phyloP scores from a whole-genome alignment of 2,329 filamentous ascomycete genomes.

The Torrubiella hemipterigena region DNA sequence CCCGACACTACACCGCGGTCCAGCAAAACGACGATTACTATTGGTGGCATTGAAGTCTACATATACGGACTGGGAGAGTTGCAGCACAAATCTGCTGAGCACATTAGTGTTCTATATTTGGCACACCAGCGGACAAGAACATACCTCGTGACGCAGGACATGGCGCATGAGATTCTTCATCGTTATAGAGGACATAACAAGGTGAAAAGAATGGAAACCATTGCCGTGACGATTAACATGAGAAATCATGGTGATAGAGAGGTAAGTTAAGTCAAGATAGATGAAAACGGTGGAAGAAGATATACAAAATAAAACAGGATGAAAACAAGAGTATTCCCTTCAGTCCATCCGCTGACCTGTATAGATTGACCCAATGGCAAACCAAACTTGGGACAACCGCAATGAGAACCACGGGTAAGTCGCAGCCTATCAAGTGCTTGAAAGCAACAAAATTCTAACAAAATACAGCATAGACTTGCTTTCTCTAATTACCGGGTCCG shows the following conservation, averaged over 20 bases:
- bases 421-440: too few relatives aligned
- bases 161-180: constrained; percentile 5
- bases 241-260: constrained; percentile 5
- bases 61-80: constrained; percentile 2
- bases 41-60: constrained; percentile 3
- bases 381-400: constrained; percentile 1
- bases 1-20: constrained; percentile 2
- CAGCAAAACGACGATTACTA: constrained; percentile 1
- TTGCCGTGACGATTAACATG: constrained; percentile 6
- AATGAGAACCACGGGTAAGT: constrained; percentile 3
- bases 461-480: constrained; percentile 1
- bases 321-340: too few relatives aligned
- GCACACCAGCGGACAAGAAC: constrained; percentile 4
- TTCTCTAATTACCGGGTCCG: neutral
- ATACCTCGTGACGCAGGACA: constrained; percentile 3
- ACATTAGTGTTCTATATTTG: constrained; percentile 2
- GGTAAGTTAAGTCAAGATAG: neutral
- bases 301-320: too few relatives aligned
- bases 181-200: neutral
- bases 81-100: neutral
- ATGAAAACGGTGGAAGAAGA: neutral
- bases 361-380: neutral
- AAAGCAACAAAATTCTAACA: too few relatives aligned
- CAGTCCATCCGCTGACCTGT: neutral
- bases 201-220: neutral